Base-by-base conservation (phyloP, 441 rosid genomes). In the Hura crepitans region DNA sequence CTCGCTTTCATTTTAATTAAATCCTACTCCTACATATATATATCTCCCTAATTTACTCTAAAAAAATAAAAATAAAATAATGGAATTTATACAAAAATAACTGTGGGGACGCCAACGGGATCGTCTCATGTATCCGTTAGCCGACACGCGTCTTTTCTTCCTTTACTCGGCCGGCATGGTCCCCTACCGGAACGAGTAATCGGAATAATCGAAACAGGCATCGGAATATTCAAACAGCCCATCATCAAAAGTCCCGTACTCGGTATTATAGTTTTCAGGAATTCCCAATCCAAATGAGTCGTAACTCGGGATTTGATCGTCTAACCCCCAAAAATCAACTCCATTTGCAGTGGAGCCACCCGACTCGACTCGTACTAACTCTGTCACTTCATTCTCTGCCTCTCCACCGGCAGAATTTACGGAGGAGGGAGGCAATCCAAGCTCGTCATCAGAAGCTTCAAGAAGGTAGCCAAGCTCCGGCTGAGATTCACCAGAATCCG, bases 361-460 rank as follows among this genome's bases (percentile, higher is more conserved):
- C 55, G 82, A 78, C 50, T 70, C 80, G 0, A 72, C 83, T 31
- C 87, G 83, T 11, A 68, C 78, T 79, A 83, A 22, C 50, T 84
- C 91, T 2, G 58, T 30, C 17, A 50, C 18, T 28, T 57, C 64
- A 43, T 45, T 57, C n/a, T 18, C 56, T 5, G 75, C 50, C 57
- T 33, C 78, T 13, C 69, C 59, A 15, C 56, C 49, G 0, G 46
- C 51, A 35, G 62, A 35, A 39, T 35, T 55, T 6, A 18, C 1
- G 25, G 66, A 54, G 22, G 85, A 75, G 1, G 98, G 91, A 23
- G 96, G 98, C 31, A 93, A 73, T 0, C 97, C 98, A 0, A 92
- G 92, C 85, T 92, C 98, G 22, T 89, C 92, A 10, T 92, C 98
- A 8, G 98, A 89, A 27, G 98, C 97, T 65, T 80, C 98, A 0